Evolutionary conservation across 2,329 filamentous ascomycete species (phyloP), one percentile per base, ranked within the genome.

Genomic region (Colletotrichum godetiae): DNA sequence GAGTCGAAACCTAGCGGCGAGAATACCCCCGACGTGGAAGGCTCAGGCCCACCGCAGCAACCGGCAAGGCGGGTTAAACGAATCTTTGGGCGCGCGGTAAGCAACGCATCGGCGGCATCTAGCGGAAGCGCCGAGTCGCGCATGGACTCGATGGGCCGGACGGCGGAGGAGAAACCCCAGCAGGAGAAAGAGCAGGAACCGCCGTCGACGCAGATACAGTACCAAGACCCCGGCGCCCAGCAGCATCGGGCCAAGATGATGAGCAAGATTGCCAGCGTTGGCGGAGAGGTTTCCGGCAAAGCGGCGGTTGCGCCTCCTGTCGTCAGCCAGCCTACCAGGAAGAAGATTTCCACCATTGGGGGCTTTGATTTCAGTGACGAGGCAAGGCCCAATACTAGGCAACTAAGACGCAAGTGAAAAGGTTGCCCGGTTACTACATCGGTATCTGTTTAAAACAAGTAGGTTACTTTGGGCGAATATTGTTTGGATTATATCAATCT

Each of bases 61-160:
- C 71, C 60, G 19, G 22, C 33, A 11, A 74, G 78, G 22, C 75
- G 60, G 8, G 80, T 82, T 1, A 83, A 85, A 64, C 86, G 88
- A 67, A 87, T 92, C 68, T 82, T 92, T 3, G 90, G 90, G 5
- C 87, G 90, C 12, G 90, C 88, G 3, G 80, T 88, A 33, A 91
- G 89, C 81, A 91, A 91, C 77, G 85, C 85, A 3, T 91, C 89
- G 2, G 86, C 86, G 1, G 83, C 83, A 5, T 89, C 88, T 66
- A 87, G 82, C 65, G 83, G 80, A 57, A 86, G 87, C 67, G 82
- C 81, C 19, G 86, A 87, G 52, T 71, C 56, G 52, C 69, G 68
- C 37, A 77, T 78, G 13, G 79, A 80, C 35, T 29, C 62, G 15
- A 49, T 69, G 29, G 72, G 63, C 33, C 58, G 63, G 29, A 46